phyloP scores from a whole-genome alignment of 1,139 yeast species.

The Eremothecium gossypii region DNA sequence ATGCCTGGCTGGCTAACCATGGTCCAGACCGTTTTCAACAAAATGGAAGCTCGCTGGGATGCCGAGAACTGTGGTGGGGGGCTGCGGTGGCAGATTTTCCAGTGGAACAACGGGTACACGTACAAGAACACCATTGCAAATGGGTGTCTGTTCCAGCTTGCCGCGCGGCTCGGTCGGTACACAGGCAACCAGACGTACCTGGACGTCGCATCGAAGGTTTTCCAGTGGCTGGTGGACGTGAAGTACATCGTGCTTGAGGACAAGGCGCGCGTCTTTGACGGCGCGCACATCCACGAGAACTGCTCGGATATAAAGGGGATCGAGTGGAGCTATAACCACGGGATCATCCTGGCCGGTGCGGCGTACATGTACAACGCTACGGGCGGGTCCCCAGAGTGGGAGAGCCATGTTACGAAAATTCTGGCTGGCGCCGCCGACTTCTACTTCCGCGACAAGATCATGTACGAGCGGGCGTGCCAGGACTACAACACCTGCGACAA shows the following conservation, averaged over 20 bases:
- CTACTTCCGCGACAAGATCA: constrained; percentile 44
- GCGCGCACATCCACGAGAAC: constrained; percentile 43
- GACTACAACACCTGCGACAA: constrained; percentile 55
- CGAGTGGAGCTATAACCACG: constrained; percentile 60
- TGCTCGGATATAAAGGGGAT: constrained; percentile 41
- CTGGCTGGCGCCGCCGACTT: constrained; percentile 51
- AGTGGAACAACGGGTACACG: constrained; percentile 90
- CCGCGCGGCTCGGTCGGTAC: constrained; percentile 78
- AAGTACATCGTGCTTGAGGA: constrained; percentile 43
- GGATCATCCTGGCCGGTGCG: constrained; percentile 47
- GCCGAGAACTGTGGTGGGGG: constrained; percentile 69
- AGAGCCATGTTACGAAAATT: constrained; percentile 45
- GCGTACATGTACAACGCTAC: constrained; percentile 60
- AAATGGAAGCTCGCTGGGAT: constrained; percentile 91
- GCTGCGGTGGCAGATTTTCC: constrained; percentile 90
- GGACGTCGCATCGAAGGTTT: constrained; percentile 71
- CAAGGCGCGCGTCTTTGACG: constrained; percentile 48
- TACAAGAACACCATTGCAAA: constrained; percentile 86
- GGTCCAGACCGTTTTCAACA: constrained; percentile 77
- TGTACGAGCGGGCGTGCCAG: constrained; percentile 83
- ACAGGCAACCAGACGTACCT: constrained; percentile 65
- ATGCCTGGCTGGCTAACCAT: constrained; percentile 58
- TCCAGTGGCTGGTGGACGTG: constrained; percentile 70
- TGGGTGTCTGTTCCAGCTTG: constrained; percentile 83
- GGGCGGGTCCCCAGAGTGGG: constrained; percentile 55